phyloP scores from a whole-genome alignment of 1,284 basidiomycete genomes.

The Ceratobasidium sp. region DNA sequence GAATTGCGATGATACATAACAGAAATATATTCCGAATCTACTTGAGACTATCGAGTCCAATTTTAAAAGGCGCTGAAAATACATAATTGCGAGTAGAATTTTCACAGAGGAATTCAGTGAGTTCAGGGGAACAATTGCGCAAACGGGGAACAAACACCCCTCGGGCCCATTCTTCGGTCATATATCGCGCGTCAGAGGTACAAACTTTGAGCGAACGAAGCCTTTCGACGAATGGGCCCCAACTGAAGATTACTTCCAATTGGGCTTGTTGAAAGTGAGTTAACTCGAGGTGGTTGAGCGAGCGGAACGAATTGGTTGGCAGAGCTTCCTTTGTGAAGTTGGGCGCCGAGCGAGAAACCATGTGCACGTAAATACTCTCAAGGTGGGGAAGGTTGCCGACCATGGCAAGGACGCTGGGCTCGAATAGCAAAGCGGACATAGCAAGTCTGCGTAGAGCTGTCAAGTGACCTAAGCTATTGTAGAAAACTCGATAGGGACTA shows the following conservation, averaged over 20 bases:
- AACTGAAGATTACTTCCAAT: not conserved
- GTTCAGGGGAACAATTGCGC: not conserved
- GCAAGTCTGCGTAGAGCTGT: not conserved
- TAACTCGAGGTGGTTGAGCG: not conserved
- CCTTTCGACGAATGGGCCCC: not conserved
- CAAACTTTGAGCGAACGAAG: not conserved
- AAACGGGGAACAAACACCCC: not conserved
- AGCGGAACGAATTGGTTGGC: not conserved
- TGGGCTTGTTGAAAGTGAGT: not conserved
- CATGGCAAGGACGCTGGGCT: not conserved
- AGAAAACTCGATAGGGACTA: not conserved
- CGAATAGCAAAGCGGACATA: not conserved
- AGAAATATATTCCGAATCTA: no score
- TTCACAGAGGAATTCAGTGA: constrained; percentile 1
- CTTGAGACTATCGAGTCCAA: no score
- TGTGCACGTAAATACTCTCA: not conserved
- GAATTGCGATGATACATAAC: no score
- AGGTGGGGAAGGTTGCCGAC: not conserved
- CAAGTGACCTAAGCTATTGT: not conserved
- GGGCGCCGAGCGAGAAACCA: not conserved
- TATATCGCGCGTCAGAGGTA: not conserved
- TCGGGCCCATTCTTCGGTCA: not conserved
- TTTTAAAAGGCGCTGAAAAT: no score
- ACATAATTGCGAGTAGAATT: no score
- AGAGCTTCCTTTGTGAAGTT: not conserved